Base-by-base conservation (phyloP, 106 monocot species). In the Ottelia alismoides region DNA sequence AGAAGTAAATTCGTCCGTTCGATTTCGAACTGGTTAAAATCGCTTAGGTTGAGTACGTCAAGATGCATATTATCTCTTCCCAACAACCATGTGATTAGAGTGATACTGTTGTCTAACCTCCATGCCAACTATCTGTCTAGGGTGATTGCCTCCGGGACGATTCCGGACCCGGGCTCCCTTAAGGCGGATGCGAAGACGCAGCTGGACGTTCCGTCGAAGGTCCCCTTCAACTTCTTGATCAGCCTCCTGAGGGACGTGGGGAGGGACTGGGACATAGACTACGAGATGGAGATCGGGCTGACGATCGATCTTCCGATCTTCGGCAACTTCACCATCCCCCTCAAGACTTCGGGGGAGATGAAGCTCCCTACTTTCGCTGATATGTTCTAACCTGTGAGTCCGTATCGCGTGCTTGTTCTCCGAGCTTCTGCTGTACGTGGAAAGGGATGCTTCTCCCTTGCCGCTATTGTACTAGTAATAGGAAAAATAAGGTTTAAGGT, bases 211-310 rank as follows among this genome's bases (percentile, higher is more conserved):
- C 85, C 81, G 11, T 20, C 81, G 57, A 84, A 75, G 52, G 82
- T 92, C 58, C 82, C 82, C 10, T 83, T 82, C 52, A 63, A 83
- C 61, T 92, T 92, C 69, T 45, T 92, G 51, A 28, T 92, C 2
- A 74, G 74, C 30, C 47, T 92, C 30, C 40, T 74, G 50, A 92
- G 60, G 65, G 92, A 92, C 67, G 31, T 83, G 3, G 86, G 79
- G 18, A 20, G 71, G 29, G 92, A 87, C 62, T 86, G 92, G 92
- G 92, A 92, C 65, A 80, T 92, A 29, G 92, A 92, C 60, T 92
- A 92, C 62, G 63, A 65, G 53, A 47, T 92, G 10, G 74, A 69
- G 10, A 51, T 83, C 5, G 79, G 76, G 11, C 69, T 92, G 23
- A 87, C 76, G 48, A 49, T 92, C 31, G 92, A 92, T 40, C 92